Conservation (phyloP, 2,329 filamentous ascomycete genomes). For the Microcyclosporella mali region DNA sequence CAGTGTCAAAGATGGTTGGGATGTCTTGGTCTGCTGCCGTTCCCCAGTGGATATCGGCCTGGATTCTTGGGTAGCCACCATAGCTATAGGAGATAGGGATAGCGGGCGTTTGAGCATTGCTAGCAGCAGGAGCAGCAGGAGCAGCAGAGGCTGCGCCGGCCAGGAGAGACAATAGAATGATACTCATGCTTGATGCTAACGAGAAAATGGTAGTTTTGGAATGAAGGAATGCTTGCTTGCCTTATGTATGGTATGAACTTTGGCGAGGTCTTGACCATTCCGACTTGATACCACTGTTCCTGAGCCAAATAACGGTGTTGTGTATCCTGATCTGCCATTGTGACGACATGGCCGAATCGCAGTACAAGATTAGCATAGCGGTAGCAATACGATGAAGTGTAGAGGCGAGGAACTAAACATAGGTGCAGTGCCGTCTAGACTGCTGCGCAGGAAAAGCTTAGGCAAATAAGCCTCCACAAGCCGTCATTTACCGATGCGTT, state of each 20-base stretch:
- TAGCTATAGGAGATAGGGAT: background rate
- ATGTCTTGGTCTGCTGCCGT: background rate
- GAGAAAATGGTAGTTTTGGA: background rate
- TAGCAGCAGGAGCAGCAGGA: background rate
- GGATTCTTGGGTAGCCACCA: slow-evolving; percentile 1
- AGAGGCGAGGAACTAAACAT: too few relatives aligned
- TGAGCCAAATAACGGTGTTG: background rate
- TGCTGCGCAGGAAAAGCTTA: too few relatives aligned
- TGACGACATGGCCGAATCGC: too few relatives aligned
- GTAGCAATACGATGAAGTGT: background rate
- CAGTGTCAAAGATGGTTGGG: slow-evolving; percentile 2
- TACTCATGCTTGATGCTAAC: background rate
- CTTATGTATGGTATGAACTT: background rate
- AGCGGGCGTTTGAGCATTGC: background rate
- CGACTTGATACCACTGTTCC: background rate
- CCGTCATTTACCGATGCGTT: too few relatives aligned
- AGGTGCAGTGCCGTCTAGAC: too few relatives aligned
- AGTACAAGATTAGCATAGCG: background rate
- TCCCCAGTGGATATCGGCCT: background rate
- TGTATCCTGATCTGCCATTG: background rate
- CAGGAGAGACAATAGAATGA: background rate
- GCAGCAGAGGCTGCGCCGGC: background rate
- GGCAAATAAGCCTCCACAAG: too few relatives aligned
- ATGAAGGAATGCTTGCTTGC: background rate
- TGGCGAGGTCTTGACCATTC: background rate